Base-by-base conservation (phyloP, 345 rosid genomes). In the Bruguiera sexangula region DNA sequence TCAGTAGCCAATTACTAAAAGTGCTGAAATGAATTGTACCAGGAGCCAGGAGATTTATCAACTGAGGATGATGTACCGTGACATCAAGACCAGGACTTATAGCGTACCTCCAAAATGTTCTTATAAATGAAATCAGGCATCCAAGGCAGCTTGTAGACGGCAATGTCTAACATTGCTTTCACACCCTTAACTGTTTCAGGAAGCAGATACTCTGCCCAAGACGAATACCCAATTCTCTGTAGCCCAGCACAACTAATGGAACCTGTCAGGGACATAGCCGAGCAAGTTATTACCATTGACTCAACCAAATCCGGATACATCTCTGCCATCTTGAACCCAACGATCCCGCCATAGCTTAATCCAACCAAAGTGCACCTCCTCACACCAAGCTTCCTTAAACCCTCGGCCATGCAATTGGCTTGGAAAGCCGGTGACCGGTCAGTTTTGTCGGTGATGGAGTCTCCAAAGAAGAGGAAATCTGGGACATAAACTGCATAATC, bases 391-490 rank as follows among this genome's bases (percentile, higher is more conserved):
- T 68, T 76, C 57, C 59, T 58, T 65, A 86, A 69, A 30, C 75
- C 78, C 66, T 62, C 69, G 0, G 77, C 85, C 52, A 79, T 56
- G 67, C 82, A 84, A 71, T 82, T 79, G 0, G 81, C 82, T 60
- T 84, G 90, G 36, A 84, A 86, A 50, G 6, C 81, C 27, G 71
- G 72, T 29, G 85, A 65, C 69, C 85, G 59, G 5, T 75, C 69
- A 0, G 50, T 0, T 15, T 58, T 62, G 26, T 69, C 68, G 4
- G 88, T 84, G 76, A 69, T 5, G 2, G 88, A 86, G 22, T 65
- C 72, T 0, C 85, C 90, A 34, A 84, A 86, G 83, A 84, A 84
- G 46, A 81, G 63, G 6, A 86, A 37, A 77, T 86, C 85, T 0
- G 86, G 86, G 4, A 82, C 83, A 65, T 84, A 84, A 55, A 84